Evolutionary conservation across 192 early-diverging fungal species (phyloP), one percentile per base, ranked within the genome.

Genomic region (Umbelopsis sp.): DNA sequence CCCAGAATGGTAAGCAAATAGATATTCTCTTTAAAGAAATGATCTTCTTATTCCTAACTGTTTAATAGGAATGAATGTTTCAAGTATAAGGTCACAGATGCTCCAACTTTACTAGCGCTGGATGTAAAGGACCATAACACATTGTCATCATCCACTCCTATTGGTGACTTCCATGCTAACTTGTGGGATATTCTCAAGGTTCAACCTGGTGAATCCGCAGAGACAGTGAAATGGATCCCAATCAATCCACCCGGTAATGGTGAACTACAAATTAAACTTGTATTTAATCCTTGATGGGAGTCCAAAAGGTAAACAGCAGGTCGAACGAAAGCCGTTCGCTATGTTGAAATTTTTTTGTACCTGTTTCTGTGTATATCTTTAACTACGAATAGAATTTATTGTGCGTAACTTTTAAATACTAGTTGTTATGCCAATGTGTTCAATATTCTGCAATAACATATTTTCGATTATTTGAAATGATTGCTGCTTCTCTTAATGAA

Each of bases 1-100:
- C 44, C 77, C 77, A 7, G 73, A 66, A 62, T 79, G 77, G 77
- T 79, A 75, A 69, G 38, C 21, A 62, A 62, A 62, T 32, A 62
- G 26, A 20, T 4, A 62, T 2, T 2, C 1, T 4, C 20, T 62
- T 26, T 32, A 36, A 9, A 62, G 56, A 36, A 62, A 62, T 62
- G 56, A 62, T 62, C 56, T 34, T 62, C 56, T 62, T 34, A 32
- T 26, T 26, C 17, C 31, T 34, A n/a, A 17, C 11, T 47, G 3
- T 67, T 31, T 3, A 2, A 43, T 34, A 62, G 66, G 66, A 67
- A 67, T n/a, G 66, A 67, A 16, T 45, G 41, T 7, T 67, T 67
- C 66, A 67, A 44, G 7, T 44, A 45, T 14, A 44, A 45, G 21
- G 66, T 67, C 8, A 67, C 66, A 1, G 43, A 44, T n/a, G 17